phyloP scores from a whole-genome alignment of 2,329 filamentous ascomycete species.

The Tolypocladium amazonense region DNA sequence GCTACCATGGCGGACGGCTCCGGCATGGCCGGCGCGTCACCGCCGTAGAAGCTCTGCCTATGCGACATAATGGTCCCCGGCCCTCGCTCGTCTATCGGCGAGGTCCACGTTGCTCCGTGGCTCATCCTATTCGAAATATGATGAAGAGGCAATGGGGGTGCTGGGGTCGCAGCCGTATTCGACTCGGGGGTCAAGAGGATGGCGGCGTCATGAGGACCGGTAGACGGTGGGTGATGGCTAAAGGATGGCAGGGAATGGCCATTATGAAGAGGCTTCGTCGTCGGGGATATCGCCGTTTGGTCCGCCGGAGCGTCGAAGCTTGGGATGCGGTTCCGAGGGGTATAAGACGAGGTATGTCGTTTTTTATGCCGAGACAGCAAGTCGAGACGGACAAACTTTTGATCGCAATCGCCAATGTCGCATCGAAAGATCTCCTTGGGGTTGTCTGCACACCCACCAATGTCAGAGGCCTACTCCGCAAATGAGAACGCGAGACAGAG shows the following conservation, averaged over 20 bases:
- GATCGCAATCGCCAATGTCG: slow-evolving; percentile 63
- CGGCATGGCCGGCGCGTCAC: slow-evolving; percentile 15
- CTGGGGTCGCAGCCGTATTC: slow-evolving; percentile 15
- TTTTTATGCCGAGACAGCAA: slow-evolving; percentile 60
- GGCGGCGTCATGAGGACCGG: slow-evolving; percentile 33
- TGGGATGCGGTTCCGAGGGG: slow-evolving; percentile 37
- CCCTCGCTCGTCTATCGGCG: slow-evolving; percentile 23
- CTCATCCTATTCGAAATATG: slow-evolving; percentile 5
- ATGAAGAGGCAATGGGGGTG: slow-evolving; percentile 13
- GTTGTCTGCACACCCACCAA: slow-evolving; percentile 42
- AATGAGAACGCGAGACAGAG: slow-evolving; percentile 4
- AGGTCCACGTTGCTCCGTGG: slow-evolving; percentile 11
- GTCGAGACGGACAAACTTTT: slow-evolving; percentile 70
- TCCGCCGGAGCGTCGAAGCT: slow-evolving; percentile 31
- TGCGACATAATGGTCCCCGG: slow-evolving; percentile 24
- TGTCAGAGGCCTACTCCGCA: slow-evolving; percentile 2
- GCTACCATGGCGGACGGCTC: slow-evolving; percentile 23
- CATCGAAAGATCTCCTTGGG: slow-evolving; percentile 73
- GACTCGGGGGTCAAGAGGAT: slow-evolving; percentile 34
- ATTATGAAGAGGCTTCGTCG: background rate
- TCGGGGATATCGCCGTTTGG: background rate
- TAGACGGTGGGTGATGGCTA: slow-evolving; percentile 9
- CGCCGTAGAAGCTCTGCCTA: slow-evolving; percentile 25
- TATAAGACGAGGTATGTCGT: slow-evolving; percentile 47
- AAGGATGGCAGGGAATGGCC: background rate